These are phyloP conservation scores for Picochlorum sp. DNA, from an alignment of 139 green algal genomes.

Conservation along the genomic window DNA sequence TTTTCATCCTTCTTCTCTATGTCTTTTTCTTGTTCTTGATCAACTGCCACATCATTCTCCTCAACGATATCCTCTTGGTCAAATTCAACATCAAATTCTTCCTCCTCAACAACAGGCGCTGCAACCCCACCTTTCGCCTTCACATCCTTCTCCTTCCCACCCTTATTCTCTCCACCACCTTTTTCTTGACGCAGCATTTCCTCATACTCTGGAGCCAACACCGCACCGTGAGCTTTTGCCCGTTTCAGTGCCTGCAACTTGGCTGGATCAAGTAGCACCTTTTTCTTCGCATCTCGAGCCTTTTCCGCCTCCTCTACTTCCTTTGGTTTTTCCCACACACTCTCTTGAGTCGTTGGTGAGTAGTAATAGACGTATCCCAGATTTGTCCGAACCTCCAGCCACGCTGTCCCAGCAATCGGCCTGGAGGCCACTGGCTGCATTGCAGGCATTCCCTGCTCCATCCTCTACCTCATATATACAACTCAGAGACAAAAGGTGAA, in stretches of 20 bases:
- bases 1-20: neutral
- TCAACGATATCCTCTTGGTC: slow-evolving; percentile 21
- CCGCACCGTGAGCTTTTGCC: slow-evolving; percentile 26
- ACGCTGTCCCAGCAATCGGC: slow-evolving; percentile 52
- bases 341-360: slow-evolving; percentile 39
- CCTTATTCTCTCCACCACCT: neutral
- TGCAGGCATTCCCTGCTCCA: no score
- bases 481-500: no score
- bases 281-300: neutral
- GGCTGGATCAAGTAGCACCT: slow-evolving; percentile 21
- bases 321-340: slow-evolving; percentile 42
- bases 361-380: slow-evolving; percentile 73
- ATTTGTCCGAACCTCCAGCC: slow-evolving; percentile 70
- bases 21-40: neutral
- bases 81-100: slow-evolving; percentile 35
- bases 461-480: no score
- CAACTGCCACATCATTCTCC: neutral
- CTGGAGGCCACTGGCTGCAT: slow-evolving; percentile 56
- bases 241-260: slow-evolving; percentile 29
- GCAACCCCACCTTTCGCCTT: neutral
- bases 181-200: neutral
- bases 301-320: slow-evolving; percentile 28
- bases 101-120: neutral
- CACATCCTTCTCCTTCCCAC: slow-evolving; percentile 1
- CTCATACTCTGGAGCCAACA: slow-evolving; percentile 22